phyloP scores from a whole-genome alignment of 495 filamentous ascomycete genomes.

The Penicillium nucicola region DNA sequence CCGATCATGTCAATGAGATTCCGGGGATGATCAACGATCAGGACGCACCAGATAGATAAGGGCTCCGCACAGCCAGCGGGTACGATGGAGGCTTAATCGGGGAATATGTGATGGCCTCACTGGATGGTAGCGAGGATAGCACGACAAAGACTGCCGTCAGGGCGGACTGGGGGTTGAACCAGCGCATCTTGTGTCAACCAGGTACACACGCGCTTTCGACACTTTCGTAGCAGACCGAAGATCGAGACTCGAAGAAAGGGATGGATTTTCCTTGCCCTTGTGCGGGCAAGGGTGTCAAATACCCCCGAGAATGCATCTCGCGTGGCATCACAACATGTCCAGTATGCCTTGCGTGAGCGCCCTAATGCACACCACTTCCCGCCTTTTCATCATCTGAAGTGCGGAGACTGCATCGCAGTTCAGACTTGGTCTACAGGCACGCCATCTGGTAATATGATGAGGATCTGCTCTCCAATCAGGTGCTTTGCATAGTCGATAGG shows the following conservation, averaged over 20 bases:
- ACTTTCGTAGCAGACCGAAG: too few relatives aligned
- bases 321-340: constrained; percentile 20
- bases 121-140: constrained; percentile 3
- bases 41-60: constrained; percentile 35
- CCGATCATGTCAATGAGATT: constrained; percentile 7
- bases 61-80: constrained; percentile 39
- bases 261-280: too few relatives aligned
- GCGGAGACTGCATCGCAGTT: background rate
- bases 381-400: background rate
- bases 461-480: background rate
- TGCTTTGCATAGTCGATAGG: constrained; percentile 10
- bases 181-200: too few relatives aligned
- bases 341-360: constrained; percentile 16
- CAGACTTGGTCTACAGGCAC: constrained; percentile 5
- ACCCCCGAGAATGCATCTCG: constrained; percentile 4
- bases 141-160: background rate
- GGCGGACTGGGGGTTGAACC: background rate
- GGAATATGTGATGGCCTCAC: constrained; percentile 22
- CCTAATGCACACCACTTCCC: constrained; percentile 6
- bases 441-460: constrained; percentile 7
- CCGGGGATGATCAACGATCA: background rate
- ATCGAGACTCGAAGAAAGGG: too few relatives aligned
- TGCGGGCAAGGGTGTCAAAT: constrained; percentile 12
- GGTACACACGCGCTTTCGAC: too few relatives aligned
- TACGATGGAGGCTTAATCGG: constrained; percentile 39